Evolutionary conservation across 257 asterid species (phyloP).

Genomic region (Scutellaria galericulata): DNA sequence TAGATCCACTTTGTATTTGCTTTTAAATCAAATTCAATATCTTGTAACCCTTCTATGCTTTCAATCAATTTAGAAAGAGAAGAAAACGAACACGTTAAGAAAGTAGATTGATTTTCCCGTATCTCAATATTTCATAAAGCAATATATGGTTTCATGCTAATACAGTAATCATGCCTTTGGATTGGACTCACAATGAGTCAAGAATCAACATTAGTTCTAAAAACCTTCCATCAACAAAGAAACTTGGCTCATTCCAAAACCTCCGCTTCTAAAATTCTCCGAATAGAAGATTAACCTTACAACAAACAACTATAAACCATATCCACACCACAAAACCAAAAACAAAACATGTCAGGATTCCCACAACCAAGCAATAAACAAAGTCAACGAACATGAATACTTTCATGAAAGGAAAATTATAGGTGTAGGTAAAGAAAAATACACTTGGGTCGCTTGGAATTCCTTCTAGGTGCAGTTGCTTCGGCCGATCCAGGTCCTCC

Average conservation of each 20-base stretch:
- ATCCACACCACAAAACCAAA: slow-evolving; percentile 6
- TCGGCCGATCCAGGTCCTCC: slow-evolving; percentile 82
- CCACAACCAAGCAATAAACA: neutral
- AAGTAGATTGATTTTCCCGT: neutral
- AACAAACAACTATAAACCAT: slow-evolving; percentile 29
- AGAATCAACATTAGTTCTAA: slow-evolving; percentile 12
- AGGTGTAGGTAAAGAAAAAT: neutral
- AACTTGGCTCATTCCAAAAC: neutral
- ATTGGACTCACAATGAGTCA: neutral
- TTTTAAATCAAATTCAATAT: slow-evolving; percentile 4
- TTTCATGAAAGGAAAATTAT: neutral
- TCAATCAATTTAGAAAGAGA: neutral
- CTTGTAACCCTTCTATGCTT: neutral
- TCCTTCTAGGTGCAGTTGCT: slow-evolving; percentile 61
- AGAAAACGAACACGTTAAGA: neutral
- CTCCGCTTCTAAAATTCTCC: neutral
- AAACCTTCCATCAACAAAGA: slow-evolving; percentile 13
- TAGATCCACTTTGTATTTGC: neutral
- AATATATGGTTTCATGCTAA: slow-evolving; percentile 5
- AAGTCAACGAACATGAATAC: neutral
- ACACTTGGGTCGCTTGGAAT: slow-evolving; percentile 94
- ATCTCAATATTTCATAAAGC: neutral
- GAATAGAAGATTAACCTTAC: slow-evolving; percentile 9
- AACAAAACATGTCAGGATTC: neutral
- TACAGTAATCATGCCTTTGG: neutral